Conservation (phyloP, 2,329 filamentous ascomycete genomes). For the Sordariomycetes sp. region DNA sequence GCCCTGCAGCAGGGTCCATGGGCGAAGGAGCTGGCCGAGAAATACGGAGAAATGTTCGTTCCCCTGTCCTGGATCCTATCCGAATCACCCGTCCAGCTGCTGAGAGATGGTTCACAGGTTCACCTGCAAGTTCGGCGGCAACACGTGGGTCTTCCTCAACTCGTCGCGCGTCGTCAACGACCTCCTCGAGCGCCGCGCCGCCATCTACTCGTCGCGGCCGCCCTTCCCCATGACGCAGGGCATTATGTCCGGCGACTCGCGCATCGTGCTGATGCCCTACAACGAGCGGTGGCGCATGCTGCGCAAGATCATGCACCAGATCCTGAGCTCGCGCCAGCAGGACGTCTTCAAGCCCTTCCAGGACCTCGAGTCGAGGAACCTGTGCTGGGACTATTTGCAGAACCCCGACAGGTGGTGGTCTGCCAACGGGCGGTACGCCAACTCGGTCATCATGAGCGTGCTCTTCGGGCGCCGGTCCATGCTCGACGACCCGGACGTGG, state of each 20-base stretch:
- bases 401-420: not conserved
- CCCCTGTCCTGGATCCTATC: not conserved
- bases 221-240: not conserved
- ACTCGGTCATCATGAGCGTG: not conserved
- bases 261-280: not conserved
- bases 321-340: not conserved
- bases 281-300: not conserved
- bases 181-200: not conserved
- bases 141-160: not conserved
- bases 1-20: not conserved
- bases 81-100: not conserved
- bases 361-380: not conserved
- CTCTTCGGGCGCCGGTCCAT: not conserved
- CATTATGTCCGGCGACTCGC: not conserved
- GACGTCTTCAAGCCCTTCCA: not conserved
- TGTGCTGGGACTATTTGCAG: not conserved
- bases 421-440: not conserved
- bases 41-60: not conserved
- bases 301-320: not conserved
- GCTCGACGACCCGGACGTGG: not conserved
- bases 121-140: not conserved
- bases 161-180: not conserved
- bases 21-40: not conserved
- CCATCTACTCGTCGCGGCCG: not conserved
- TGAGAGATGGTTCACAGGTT: not conserved